Evolutionary conservation across 73 alveolate species (phyloP), one percentile per base, ranked within the genome.

Genomic region (Paramecium caudatum): DNA sequence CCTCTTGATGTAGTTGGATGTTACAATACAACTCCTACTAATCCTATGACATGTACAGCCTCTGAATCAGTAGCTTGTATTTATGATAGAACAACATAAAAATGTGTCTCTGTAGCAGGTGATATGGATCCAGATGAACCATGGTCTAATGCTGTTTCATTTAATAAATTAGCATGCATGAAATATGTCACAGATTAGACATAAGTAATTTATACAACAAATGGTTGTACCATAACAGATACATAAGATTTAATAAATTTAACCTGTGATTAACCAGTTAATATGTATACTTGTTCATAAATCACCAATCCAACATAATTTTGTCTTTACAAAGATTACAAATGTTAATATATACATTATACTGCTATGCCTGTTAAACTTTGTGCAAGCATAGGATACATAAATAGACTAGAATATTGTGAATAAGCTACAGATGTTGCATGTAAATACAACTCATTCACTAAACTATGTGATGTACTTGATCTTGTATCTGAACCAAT

Each of bases 351-450:
- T 25, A 55, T 23, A 19, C 1, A 27, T 27, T 43, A 37, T 10
- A 27, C 13, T 4, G 13, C 23, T 5, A 55, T 55, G 15, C 3
- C 41, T 15, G 62, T 39, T 5, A 74, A 74, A 4, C 16, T 68
- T 74, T 74, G 88, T 19, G 15, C 47, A 37, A 37, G 47, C 10
- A 19, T 74, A 16, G 39, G 55, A 16, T 39, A 41, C 19, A 68
- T 74, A 17, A 74, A 74, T 41, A 43, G 88, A 74, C 19, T 41
- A 41, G 88, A 74, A 16, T 74, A 39, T n/a, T 74, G 88, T 17
- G 88, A 74, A 39, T 39, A 41, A 41, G 88, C 47, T 17, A n/a
- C 49, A 10, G 88, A 74, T 74, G 62, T 41, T 16, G 69, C 88
- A 2, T 74, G 88, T 41, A 41, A 74, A 74, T 74, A 21, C n/a